A percentile compares a stretch with the other conserved stretches of the same genome.
Evolutionary conservation across 2,329 filamentous ascomycete species (phyloP).

Genomic region (Xylariaceae sp.): DNA sequence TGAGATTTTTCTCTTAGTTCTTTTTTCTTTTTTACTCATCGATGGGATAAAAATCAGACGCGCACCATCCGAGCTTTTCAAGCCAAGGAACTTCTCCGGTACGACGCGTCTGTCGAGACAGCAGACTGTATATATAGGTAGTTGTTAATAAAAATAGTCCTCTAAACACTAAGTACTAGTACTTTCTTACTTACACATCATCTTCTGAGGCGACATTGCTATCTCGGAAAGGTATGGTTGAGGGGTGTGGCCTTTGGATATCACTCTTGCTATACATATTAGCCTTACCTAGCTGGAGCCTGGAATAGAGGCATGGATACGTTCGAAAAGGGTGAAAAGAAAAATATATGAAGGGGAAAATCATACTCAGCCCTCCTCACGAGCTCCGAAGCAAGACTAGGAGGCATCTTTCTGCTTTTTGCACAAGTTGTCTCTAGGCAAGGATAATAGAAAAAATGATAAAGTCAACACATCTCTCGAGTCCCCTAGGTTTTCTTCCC

Average conservation of each 20-base stretch:
- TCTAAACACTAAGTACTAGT: background rate
- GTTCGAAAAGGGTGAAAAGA: background rate
- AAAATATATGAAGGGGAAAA: no score
- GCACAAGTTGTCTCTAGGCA: no score
- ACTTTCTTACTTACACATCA: constrained; percentile 5
- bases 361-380: constrained; percentile 4
- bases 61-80: constrained; percentile 4
- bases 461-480: no score
- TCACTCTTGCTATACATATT: constrained; percentile 1
- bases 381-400: constrained; percentile 2
- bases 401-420: no score
- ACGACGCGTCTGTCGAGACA: constrained; percentile 4
- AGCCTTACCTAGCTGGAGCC: background rate
- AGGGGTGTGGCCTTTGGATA: constrained; percentile 2
- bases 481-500: no score
- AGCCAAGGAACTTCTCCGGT: constrained; percentile 1
- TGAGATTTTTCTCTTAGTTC: background rate
- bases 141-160: background rate
- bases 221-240: background rate
- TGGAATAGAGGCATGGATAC: no score
- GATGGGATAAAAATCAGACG: background rate
- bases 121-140: constrained; percentile 3
- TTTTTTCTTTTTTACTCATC: background rate
- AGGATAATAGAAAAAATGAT: no score
- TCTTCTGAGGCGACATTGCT: background rate